A percentile compares a stretch with the other conserved stretches of the same genome.
phyloP scores from a whole-genome alignment of 2,329 filamentous ascomycete species.

The Penicillium rolfsii region DNA sequence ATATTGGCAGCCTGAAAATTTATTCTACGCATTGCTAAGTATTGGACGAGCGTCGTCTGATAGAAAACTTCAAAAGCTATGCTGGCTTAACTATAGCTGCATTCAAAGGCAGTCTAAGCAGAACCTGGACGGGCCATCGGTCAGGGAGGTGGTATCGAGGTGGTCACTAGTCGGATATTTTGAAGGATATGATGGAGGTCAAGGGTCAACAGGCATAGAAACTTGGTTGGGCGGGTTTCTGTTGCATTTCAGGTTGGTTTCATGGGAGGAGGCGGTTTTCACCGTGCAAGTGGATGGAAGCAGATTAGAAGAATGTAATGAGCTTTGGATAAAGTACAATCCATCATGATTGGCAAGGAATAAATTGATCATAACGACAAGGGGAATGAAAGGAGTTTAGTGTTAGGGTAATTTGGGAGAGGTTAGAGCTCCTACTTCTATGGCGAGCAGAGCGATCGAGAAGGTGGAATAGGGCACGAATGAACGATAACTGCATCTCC shows the following conservation, averaged over 20 bases:
- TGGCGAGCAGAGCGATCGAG: neutral
- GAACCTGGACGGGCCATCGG: slow-evolving; percentile 8
- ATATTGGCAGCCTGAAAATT: neutral
- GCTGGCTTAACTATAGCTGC: slow-evolving; percentile 20
- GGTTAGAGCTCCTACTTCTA: neutral
- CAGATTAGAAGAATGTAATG: slow-evolving; percentile 23
- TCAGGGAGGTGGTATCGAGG: slow-evolving; percentile 22
- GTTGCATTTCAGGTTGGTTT: slow-evolving; percentile 5
- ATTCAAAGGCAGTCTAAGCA: slow-evolving; percentile 7
- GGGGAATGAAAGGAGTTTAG: slow-evolving; percentile 19
- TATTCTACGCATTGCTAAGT: neutral
- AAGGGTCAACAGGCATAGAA: slow-evolving; percentile 1
- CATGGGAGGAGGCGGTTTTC: slow-evolving; percentile 7
- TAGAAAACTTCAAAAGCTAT: slow-evolving; percentile 13
- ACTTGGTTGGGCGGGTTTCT: slow-evolving; percentile 17
- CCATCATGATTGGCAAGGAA: slow-evolving; percentile 23
- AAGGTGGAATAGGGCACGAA: neutral
- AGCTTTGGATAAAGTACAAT: slow-evolving; percentile 23
- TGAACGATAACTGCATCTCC: slow-evolving; percentile 6
- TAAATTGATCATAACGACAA: slow-evolving; percentile 36
- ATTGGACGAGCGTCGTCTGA: neutral
- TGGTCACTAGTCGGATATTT: neutral
- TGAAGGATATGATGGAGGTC: neutral
- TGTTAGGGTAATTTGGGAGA: neutral
- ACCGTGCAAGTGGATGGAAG: neutral